phyloP scores from a whole-genome alignment of 805 yeast species.

The Ogataea populi-albae region DNA sequence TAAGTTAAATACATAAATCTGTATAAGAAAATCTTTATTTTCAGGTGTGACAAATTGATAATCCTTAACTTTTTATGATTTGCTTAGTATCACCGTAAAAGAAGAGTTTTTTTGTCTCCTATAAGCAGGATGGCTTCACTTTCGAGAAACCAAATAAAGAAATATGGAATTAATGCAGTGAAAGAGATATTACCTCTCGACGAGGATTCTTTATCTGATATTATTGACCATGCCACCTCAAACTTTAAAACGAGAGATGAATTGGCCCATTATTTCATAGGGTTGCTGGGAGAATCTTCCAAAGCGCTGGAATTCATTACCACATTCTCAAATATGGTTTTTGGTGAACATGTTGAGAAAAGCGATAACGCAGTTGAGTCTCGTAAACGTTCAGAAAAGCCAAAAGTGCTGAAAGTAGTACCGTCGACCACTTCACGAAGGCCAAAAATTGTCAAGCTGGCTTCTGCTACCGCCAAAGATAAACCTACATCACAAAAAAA shows the following conservation, averaged over 20 bases:
- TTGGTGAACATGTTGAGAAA: conserved; percentile 27
- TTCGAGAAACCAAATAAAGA: conserved; percentile 24
- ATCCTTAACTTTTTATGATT: too few relatives aligned
- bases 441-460: conserved; percentile 2
- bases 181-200: conserved; percentile 53
- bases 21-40: conserved; percentile 1
- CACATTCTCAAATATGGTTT: conserved; percentile 40
- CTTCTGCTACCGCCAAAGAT: conserved; percentile 5
- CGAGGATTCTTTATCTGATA: conserved; percentile 49
- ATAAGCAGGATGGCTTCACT: conserved; percentile 23
- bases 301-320: conserved; percentile 47
- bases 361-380: background rate
- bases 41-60: too few relatives aligned
- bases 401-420: conserved; percentile 2
- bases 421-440: conserved; percentile 3
- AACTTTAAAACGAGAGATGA: conserved; percentile 44
- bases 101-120: too few relatives aligned
- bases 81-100: too few relatives aligned
- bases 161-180: conserved; percentile 22
- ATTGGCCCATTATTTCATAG: conserved; percentile 50
- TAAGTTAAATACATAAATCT: conserved; percentile 1
- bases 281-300: conserved; percentile 56
- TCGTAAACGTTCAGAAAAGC: background rate
- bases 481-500: background rate
- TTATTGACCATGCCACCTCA: conserved; percentile 51